These are phyloP conservation scores for Mycena belliarum DNA, from an alignment of 768 basidiomycete genomes.

Conservation along the genomic window DNA sequence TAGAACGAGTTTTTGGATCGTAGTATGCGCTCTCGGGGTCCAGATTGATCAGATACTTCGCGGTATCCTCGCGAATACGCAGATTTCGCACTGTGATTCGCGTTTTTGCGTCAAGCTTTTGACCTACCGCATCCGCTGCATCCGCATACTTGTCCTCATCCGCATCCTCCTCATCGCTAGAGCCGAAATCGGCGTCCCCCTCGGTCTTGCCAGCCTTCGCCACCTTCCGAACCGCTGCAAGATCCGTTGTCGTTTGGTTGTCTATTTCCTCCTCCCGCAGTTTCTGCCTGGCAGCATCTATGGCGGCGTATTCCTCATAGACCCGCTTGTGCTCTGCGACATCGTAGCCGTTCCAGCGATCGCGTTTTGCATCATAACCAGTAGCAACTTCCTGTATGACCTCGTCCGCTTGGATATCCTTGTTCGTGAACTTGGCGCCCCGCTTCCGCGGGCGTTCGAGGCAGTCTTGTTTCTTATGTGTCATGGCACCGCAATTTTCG, in stretches of 20 bases:
- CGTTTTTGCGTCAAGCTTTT: constrained; percentile 97
- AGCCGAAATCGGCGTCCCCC: constrained; percentile 90
- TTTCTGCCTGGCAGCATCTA: constrained; percentile 89
- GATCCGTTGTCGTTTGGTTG: constrained; percentile 90
- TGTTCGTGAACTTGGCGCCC: constrained; percentile 91
- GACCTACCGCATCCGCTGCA: constrained; percentile 95
- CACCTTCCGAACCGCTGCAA: constrained; percentile 91
- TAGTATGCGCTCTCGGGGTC: constrained; percentile 97
- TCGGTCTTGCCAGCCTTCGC: constrained; percentile 84
- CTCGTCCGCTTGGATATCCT: constrained; percentile 90
- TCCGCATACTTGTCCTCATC: constrained; percentile 99
- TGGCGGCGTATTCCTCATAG: constrained; percentile 91
- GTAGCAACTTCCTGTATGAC: constrained; percentile 74
- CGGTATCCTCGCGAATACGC: constrained; percentile 98
- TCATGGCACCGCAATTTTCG: constrained; percentile 98
- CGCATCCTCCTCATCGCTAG: constrained; percentile 92
- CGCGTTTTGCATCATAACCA: constrained; percentile 92
- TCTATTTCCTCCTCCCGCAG: constrained; percentile 96
- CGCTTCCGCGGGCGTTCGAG: constrained; percentile 95
- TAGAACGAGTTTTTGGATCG: constrained; percentile 98
- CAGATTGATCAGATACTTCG: constrained; percentile 96
- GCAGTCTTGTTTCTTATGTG: constrained; percentile 89
- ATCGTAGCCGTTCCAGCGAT: constrained; percentile 99
- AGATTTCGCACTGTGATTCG: constrained; percentile 97
- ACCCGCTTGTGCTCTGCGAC: constrained; percentile 81